Conservation (phyloP, 768 basidiomycete species). For the Suillus cothurnatus region DNA sequence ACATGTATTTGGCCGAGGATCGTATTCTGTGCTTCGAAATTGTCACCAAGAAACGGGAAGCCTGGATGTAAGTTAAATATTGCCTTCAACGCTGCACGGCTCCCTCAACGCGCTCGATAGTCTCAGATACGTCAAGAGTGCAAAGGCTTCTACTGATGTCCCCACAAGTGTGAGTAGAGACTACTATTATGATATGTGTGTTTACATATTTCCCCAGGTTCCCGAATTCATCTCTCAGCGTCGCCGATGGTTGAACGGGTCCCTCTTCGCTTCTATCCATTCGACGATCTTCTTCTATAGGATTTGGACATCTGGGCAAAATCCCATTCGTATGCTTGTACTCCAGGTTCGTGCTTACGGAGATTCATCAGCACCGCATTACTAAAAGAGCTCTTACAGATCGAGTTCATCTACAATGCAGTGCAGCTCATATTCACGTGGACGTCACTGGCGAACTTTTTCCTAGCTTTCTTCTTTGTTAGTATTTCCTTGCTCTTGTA, state of each 20-base stretch:
- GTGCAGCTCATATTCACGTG: conserved; percentile 91
- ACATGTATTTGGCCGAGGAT: conserved; percentile 92
- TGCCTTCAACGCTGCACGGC: background rate
- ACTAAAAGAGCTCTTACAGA: conserved; percentile 33
- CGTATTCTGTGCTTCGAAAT: conserved; percentile 94
- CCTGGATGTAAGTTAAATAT: conserved; percentile 64
- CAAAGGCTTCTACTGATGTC: conserved; percentile 95
- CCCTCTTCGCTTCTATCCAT: conserved; percentile 91
- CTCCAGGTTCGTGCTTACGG: conserved; percentile 44
- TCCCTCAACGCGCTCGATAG: conserved; percentile 37
- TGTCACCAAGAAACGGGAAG: conserved; percentile 84
- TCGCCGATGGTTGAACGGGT: conserved; percentile 87
- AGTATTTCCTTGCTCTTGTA: conserved; percentile 35
- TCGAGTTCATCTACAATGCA: conserved; percentile 92
- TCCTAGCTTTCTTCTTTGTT: conserved; percentile 92
- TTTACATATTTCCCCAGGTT: conserved; percentile 42
- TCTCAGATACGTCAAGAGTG: conserved; percentile 88
- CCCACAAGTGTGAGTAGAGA: conserved; percentile 63
- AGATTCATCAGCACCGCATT: conserved; percentile 4
- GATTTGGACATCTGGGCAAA: conserved; percentile 92
- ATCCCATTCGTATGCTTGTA: conserved; percentile 78
- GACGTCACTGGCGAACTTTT: conserved; percentile 93
- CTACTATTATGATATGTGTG: background rate
- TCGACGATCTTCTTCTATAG: conserved; percentile 87
- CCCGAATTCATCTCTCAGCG: conserved; percentile 96